Percentiles rank a stretch among this genome's conserved stretches.
Evolutionary conservation across 2,329 filamentous ascomycete species (phyloP).

Genomic region (Curvularia verruculosa): DNA sequence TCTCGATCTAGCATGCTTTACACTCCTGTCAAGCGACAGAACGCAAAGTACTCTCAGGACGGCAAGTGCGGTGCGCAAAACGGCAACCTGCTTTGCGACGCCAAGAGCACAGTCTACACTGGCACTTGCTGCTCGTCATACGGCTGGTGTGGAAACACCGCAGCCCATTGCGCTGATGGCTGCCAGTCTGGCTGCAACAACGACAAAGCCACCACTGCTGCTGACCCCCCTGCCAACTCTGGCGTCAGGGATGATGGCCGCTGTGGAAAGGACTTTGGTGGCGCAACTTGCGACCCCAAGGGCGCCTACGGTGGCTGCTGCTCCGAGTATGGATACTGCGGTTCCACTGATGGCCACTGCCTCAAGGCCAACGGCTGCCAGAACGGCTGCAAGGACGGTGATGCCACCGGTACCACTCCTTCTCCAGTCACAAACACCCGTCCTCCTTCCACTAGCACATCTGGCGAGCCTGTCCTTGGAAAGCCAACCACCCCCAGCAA

Average conservation of each 20-base stretch:
- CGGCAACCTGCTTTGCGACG: conserved; percentile 51
- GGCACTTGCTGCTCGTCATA: conserved; percentile 55
- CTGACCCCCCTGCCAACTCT: conserved; percentile 14
- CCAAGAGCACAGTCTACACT: conserved; percentile 53
- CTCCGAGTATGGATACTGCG: conserved; percentile 46
- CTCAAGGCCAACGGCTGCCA: conserved; percentile 48
- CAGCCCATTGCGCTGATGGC: conserved; percentile 49
- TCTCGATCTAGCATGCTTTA: conserved; percentile 28
- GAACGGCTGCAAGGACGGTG: conserved; percentile 46
- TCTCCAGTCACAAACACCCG: conserved; percentile 28
- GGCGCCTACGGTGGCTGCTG: conserved; percentile 51
- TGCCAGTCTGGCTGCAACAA: conserved; percentile 51
- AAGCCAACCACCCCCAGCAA: conserved; percentile 33
- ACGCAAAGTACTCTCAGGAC: conserved; percentile 46
- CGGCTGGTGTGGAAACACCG: conserved; percentile 53
- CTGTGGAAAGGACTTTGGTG: conserved; percentile 51
- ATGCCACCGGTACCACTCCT: conserved; percentile 8
- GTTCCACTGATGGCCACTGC: conserved; percentile 47
- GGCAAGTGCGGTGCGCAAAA: conserved; percentile 50
- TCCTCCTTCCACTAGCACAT: conserved; percentile 41
- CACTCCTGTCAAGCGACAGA: conserved; percentile 37
- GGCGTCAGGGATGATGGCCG: conserved; percentile 45
- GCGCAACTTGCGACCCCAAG: conserved; percentile 49
- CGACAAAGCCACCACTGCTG: conserved; percentile 13
- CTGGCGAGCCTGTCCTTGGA: conserved; percentile 48